Evolutionary conservation across 768 basidiomycete genomes (phyloP).

Genomic region (Suillus subaureus): DNA sequence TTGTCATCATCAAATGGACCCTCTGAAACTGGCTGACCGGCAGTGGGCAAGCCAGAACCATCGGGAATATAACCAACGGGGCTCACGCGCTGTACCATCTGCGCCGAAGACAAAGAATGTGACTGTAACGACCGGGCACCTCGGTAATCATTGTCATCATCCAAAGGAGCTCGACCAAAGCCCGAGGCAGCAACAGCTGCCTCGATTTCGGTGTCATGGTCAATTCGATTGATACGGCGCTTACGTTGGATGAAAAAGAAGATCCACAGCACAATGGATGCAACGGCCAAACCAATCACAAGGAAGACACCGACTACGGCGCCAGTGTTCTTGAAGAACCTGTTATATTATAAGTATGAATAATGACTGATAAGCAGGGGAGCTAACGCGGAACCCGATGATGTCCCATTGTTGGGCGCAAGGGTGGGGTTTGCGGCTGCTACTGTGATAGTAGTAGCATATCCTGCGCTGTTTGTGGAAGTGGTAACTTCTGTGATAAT

Average conservation of each 20-base stretch:
- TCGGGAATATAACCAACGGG: conserved; percentile 16
- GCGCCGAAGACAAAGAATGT: conserved; percentile 26
- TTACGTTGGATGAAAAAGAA: conserved; percentile 72
- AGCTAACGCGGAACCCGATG: conserved; percentile 54
- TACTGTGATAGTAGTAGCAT: conserved; percentile 59
- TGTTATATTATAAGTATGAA: conserved; percentile 30
- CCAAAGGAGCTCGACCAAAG: conserved; percentile 64
- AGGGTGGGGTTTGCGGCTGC: conserved; percentile 74
- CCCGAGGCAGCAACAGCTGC: conserved; percentile 74
- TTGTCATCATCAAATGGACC: conserved; percentile 22
- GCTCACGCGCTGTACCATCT: conserved; percentile 44
- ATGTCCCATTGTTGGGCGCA: conserved; percentile 45
- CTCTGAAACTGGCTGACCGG: conserved; percentile 39
- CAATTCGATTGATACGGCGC: conserved; percentile 58
- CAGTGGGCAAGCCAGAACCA: conserved; percentile 20
- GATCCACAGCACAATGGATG: conserved; percentile 67
- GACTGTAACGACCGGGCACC: conserved; percentile 22
- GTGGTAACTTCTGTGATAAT: conserved; percentile 58
- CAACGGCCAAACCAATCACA: conserved; percentile 81
- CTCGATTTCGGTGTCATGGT: conserved; percentile 72
- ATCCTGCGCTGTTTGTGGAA: conserved; percentile 56
- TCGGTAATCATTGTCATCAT: conserved; percentile 60
- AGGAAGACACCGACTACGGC: conserved; percentile 93
- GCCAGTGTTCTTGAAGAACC: conserved; percentile 87
- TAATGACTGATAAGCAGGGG: not conserved